Evolutionary conservation across 1,284 basidiomycete species (phyloP).

Genomic region (Cystobasidiaceae sp.): DNA sequence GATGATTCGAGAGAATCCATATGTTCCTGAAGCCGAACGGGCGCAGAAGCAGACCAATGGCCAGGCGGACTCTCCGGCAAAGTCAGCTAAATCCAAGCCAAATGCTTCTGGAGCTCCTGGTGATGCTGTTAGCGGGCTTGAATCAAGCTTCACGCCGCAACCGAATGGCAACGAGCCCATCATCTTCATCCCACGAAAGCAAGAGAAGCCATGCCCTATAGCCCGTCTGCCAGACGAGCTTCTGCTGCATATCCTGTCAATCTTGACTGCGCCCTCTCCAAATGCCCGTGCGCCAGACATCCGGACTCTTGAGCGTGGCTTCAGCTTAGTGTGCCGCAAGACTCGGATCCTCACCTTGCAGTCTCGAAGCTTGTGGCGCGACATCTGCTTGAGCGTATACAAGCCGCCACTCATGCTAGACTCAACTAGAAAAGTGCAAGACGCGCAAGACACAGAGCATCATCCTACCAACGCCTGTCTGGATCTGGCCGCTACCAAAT

Average conservation of each 20-base stretch:
- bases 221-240: constrained; percentile 31
- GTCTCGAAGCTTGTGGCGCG: background rate
- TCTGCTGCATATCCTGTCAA: constrained; percentile 15
- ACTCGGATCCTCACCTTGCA: constrained; percentile 27
- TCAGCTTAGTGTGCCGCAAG: constrained; percentile 15
- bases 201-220: background rate
- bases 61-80: no score
- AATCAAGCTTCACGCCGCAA: no score
- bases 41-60: background rate
- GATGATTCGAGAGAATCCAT: constrained; percentile 35
- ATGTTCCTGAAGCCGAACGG: constrained; percentile 4
- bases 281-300: constrained; percentile 19
- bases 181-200: background rate
- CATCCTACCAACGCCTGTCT: background rate
- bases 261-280: constrained; percentile 2
- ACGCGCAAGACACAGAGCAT: background rate
- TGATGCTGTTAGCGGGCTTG: no score
- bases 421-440: background rate
- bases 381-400: constrained; percentile 31
- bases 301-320: constrained; percentile 20
- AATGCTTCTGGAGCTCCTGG: no score
- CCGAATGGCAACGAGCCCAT: no score
- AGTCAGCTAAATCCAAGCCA: no score
- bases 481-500: constrained; percentile 8
- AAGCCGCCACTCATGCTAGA: constrained; percentile 37